Percentiles rank a stretch among this genome's conserved stretches.
These are phyloP conservation scores for Proliferodiscus dingleyae DNA, from an alignment of 2,329 filamentous ascomycete genomes.

Conservation along the genomic window DNA sequence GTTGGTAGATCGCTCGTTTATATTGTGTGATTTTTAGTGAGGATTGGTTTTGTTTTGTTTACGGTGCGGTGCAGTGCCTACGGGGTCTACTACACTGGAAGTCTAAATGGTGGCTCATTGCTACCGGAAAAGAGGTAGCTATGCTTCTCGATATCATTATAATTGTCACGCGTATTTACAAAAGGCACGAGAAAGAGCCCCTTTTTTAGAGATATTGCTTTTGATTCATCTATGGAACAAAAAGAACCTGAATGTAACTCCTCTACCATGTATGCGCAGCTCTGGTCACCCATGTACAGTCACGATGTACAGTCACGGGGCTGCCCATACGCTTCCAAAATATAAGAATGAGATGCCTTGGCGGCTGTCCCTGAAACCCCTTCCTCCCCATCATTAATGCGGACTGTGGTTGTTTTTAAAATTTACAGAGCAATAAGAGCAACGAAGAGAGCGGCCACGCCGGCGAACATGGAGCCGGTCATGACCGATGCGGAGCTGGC, in stretches of 20 bases:
- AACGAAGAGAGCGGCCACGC: slow-evolving; percentile 17
- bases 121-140: too few species aligned
- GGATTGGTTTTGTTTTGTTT: too few species aligned
- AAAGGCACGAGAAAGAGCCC: not conserved
- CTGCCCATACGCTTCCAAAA: not conserved
- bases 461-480: slow-evolving; percentile 18
- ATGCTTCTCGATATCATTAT: too few species aligned
- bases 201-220: not conserved
- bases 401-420: not conserved
- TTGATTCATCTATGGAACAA: not conserved
- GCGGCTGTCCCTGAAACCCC: not conserved
- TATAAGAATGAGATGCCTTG: not conserved
- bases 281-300: not conserved
- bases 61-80: too few species aligned
- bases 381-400: not conserved
- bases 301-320: not conserved
- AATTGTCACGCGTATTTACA: too few species aligned
- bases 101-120: too few species aligned
- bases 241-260: not conserved
- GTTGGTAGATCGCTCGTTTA: too few species aligned
- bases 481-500: slow-evolving; percentile 13
- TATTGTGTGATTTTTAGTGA: too few species aligned
- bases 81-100: too few species aligned
- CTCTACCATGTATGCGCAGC: not conserved
- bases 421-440: slow-evolving; percentile 25